Conservation (phyloP, 345 rosid genomes). For the Hypericum perforatum region DNA sequence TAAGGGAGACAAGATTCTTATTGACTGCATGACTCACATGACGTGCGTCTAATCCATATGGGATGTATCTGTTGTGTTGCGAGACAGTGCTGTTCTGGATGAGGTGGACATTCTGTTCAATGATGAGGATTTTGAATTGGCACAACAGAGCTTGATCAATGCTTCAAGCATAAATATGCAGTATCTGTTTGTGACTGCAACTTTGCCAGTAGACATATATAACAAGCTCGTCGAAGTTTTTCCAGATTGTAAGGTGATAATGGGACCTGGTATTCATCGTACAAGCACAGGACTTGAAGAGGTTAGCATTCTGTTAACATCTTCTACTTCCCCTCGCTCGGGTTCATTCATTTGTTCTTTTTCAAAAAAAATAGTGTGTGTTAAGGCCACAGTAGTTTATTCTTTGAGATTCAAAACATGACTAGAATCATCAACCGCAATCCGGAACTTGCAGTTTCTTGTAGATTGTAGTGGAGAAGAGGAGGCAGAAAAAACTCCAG, state of each 20-base stretch:
- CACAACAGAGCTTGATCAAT: slow-evolving; percentile 57
- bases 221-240: slow-evolving; percentile 74
- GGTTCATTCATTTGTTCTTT: neutral
- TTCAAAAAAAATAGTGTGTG: neutral
- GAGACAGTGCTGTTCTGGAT: slow-evolving; percentile 69
- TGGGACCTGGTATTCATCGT: slow-evolving; percentile 93
- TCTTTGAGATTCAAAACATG: slow-evolving; percentile 1
- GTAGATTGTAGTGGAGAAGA: slow-evolving; percentile 87
- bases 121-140: slow-evolving; percentile 69
- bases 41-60: too few species aligned
- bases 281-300: slow-evolving; percentile 76
- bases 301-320: slow-evolving; percentile 32
- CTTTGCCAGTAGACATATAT: slow-evolving; percentile 72
- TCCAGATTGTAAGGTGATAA: slow-evolving; percentile 75
- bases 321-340: neutral
- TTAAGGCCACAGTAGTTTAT: neutral
- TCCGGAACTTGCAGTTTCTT: slow-evolving; percentile 45
- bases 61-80: neutral
- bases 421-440: slow-evolving; percentile 9
- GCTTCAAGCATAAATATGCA: slow-evolving; percentile 61
- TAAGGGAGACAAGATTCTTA: too few species aligned
- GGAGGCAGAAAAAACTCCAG: slow-evolving; percentile 47
- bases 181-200: slow-evolving; percentile 89
- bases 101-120: slow-evolving; percentile 82
- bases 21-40: too few species aligned